phyloP scores from a whole-genome alignment of 495 filamentous ascomycete species.

The Penicillium crystallinum region DNA sequence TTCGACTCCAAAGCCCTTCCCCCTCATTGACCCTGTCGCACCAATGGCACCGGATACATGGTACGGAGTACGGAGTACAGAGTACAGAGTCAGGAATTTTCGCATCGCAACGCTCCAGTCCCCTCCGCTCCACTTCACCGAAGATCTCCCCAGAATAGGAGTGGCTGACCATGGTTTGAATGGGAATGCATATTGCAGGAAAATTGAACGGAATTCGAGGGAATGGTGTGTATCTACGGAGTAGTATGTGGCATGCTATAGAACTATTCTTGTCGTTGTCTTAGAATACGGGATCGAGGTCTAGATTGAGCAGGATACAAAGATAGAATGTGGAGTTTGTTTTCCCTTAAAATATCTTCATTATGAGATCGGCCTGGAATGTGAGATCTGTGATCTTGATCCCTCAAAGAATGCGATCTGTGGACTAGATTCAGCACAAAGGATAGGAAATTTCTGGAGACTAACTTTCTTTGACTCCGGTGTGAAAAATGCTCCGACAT shows the following conservation, averaged over 20 bases:
- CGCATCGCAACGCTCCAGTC: conserved; percentile 1
- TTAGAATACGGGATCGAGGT: background rate
- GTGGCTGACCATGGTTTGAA: background rate
- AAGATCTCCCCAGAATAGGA: background rate
- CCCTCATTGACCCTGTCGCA: background rate
- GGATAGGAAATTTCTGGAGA: too few species aligned
- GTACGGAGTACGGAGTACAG: background rate
- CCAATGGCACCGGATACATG: background rate
- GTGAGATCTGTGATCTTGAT: background rate
- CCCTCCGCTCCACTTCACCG: conserved; percentile 2
- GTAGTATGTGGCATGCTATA: background rate
- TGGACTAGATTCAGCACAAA: too few species aligned
- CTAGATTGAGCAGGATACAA: background rate
- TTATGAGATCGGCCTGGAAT: background rate
- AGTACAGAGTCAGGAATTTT: background rate
- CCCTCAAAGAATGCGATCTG: background rate
- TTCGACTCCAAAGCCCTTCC: too few species aligned
- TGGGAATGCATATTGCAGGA: background rate
- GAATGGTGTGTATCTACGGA: background rate
- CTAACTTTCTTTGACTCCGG: too few species aligned
- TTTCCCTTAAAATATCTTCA: background rate
- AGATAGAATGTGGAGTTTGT: background rate
- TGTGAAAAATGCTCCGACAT: background rate
- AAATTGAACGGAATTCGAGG: background rate
- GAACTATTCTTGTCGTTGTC: background rate